These are phyloP conservation scores for Polyrhizophydium stewartii DNA, from an alignment of 371 early-diverging fungal genomes.

Conservation along the genomic window DNA sequence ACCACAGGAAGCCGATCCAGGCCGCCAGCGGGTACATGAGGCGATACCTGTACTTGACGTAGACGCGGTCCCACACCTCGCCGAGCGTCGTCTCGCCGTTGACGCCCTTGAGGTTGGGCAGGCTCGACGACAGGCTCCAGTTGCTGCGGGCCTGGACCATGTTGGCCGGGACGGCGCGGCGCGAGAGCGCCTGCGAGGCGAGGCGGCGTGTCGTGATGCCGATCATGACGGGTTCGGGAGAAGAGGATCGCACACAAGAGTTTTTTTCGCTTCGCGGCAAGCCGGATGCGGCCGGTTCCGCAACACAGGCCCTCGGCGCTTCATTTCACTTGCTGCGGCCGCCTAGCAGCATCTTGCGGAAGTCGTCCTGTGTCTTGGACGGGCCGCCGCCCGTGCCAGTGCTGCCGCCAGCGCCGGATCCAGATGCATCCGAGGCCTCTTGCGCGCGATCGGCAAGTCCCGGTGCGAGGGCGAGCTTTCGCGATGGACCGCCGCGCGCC, in stretches of 20 bases:
- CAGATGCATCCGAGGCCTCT: neutral
- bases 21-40: conserved; percentile 35
- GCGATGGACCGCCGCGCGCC: neutral
- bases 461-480: too few species aligned
- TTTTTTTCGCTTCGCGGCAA: too few species aligned
- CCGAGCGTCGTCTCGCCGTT: conserved; percentile 33
- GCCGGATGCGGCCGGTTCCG: too few species aligned
- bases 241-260: too few species aligned
- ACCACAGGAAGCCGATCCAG: conserved; percentile 41
- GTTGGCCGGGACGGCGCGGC: too few species aligned
- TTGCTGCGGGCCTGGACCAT: too few species aligned
- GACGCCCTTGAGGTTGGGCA: conserved; percentile 26
- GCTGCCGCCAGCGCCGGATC: neutral
- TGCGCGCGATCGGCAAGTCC: neutral
- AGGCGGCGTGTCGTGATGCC: too few species aligned
- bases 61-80: conserved; percentile 31
- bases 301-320: too few species aligned
- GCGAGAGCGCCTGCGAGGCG: too few species aligned
- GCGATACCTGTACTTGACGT: conserved; percentile 38
- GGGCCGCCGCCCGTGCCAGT: neutral
- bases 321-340: too few species aligned
- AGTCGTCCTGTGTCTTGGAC: conserved; percentile 24
- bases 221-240: too few species aligned
- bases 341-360: conserved; percentile 23
- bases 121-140: too few species aligned